Evolutionary conservation across 768 basidiomycete genomes (phyloP).

Genomic region (Hirschioporus abietinus): DNA sequence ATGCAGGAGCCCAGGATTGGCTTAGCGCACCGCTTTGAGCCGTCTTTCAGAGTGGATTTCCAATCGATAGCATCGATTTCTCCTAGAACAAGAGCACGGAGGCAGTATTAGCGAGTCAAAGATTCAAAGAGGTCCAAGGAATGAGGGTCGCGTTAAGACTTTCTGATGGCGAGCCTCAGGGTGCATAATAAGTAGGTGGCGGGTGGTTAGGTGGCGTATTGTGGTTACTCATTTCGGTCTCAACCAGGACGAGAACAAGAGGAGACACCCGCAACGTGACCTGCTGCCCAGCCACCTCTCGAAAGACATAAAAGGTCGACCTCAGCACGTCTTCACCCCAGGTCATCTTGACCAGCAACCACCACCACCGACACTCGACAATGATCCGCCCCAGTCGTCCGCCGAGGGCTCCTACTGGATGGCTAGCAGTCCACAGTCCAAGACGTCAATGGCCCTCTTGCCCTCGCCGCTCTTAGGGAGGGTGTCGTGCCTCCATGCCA

Average conservation of each 20-base stretch:
- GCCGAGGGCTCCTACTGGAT: background rate
- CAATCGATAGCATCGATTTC: background rate
- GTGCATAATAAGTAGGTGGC: background rate
- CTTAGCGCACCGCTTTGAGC: background rate
- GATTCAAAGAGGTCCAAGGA: background rate
- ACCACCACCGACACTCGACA: background rate
- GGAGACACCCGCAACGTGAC: background rate
- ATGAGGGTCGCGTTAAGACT: background rate
- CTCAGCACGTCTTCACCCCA: background rate
- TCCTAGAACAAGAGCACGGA: background rate
- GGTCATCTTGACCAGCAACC: background rate
- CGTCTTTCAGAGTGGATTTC: background rate
- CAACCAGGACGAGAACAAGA: background rate
- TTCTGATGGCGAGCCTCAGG: background rate
- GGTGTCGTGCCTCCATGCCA: background rate
- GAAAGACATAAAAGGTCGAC: background rate
- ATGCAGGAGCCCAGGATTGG: background rate
- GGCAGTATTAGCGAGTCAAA: background rate
- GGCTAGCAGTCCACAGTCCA: background rate
- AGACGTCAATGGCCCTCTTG: background rate
- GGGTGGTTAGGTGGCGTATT: background rate
- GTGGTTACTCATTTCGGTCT: background rate
- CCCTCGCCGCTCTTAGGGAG: background rate
- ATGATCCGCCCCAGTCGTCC: background rate
- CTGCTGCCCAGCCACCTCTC: background rate